phyloP scores from a whole-genome alignment of 441 rosid species.

The Kokia cookei region DNA sequence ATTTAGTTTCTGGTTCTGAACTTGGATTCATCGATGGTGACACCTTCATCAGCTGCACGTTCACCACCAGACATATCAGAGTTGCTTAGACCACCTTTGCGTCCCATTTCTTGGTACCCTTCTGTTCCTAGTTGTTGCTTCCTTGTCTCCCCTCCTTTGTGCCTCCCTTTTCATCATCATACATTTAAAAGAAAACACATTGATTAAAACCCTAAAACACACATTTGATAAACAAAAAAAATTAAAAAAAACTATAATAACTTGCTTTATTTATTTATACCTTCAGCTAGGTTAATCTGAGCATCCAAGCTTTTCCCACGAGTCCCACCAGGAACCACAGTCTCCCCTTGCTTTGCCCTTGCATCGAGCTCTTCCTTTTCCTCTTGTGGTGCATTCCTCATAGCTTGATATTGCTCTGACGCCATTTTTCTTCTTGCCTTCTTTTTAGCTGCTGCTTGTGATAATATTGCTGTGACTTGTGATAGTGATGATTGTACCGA shows the following conservation, averaged over 20 bases:
- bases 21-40: conserved; percentile 40
- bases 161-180: conserved; percentile 33
- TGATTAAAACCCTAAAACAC: too few species aligned
- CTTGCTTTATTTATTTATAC: background rate
- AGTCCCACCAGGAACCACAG: conserved; percentile 62
- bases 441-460: background rate
- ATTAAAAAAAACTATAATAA: too few species aligned
- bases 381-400: background rate
- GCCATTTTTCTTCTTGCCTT: background rate
- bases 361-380: conserved; percentile 40
- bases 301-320: conserved; percentile 73
- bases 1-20: background rate
- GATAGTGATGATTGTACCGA: background rate
- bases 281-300: conserved; percentile 64
- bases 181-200: background rate
- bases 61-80: conserved; percentile 38
- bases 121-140: conserved; percentile 62
- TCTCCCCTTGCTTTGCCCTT: conserved; percentile 55
- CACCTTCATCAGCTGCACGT: conserved; percentile 32
- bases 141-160: conserved; percentile 54
- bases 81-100: conserved; percentile 60
- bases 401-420: background rate
- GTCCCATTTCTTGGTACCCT: conserved; percentile 71
- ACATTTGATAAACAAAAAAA: background rate
- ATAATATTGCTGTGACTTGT: background rate